phyloP scores from a whole-genome alignment of 371 early-diverging fungal species.

The Mortierella sp. region DNA sequence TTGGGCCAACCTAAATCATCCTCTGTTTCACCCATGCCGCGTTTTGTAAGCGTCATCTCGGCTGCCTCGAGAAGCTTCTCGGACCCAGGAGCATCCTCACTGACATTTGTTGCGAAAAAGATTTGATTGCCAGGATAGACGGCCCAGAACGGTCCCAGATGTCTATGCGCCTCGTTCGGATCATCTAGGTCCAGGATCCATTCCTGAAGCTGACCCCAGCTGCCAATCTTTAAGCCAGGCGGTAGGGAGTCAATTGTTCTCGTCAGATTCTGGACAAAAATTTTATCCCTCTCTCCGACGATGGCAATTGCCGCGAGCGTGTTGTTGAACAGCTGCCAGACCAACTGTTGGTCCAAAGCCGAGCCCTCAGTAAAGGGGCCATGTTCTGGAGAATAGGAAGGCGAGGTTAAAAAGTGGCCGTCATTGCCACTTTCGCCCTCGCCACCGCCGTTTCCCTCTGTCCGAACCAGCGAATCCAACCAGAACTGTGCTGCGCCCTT shows the following conservation, averaged over 20 bases:
- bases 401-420: slow-evolving; percentile 26
- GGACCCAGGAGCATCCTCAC: not conserved
- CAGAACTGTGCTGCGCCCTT: slow-evolving; percentile 51
- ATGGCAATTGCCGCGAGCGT: slow-evolving; percentile 35
- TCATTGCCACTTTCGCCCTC: not conserved
- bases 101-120: slow-evolving; percentile 4
- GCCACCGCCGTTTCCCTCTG: not conserved
- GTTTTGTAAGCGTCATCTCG: slow-evolving; percentile 1
- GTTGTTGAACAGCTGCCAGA: slow-evolving; percentile 42
- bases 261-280: slow-evolving; percentile 46
- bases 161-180: slow-evolving; percentile 24
- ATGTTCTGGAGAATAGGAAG: slow-evolving; percentile 47
- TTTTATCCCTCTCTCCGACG: slow-evolving; percentile 44
- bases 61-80: slow-evolving; percentile 33
- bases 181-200: slow-evolving; percentile 46
- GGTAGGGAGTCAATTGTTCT: slow-evolving; percentile 9
- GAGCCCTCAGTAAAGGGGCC: slow-evolving; percentile 42
- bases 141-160: slow-evolving; percentile 42
- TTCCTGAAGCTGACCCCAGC: slow-evolving; percentile 42
- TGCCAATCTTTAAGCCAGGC: slow-evolving; percentile 32
- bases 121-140: slow-evolving; percentile 42
- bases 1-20: slow-evolving; percentile 44
- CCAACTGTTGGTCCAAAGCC: slow-evolving; percentile 44
- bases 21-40: slow-evolving; percentile 13
- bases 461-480: slow-evolving; percentile 34